Evolutionary conservation across 2,329 filamentous ascomycete species (phyloP).

Genomic region (Fusarium aywerte): DNA sequence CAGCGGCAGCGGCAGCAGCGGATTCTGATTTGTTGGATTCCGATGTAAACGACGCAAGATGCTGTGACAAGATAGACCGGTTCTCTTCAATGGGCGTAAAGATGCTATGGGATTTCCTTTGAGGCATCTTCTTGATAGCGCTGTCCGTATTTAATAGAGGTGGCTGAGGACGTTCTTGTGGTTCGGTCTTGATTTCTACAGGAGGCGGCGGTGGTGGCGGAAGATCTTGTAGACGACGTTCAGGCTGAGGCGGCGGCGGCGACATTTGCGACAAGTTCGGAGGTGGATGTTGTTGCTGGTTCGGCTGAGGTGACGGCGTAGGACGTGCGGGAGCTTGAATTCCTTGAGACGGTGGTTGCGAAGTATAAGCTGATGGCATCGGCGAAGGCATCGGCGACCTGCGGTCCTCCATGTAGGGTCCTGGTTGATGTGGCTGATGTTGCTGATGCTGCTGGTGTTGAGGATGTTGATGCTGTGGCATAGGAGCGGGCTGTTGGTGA

Average conservation of each 20-base stretch:
- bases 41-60: constrained; percentile 75
- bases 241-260: constrained; percentile 62
- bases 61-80: constrained; percentile 86
- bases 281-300: constrained; percentile 63
- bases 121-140: constrained; percentile 71
- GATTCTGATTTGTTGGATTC: constrained; percentile 58
- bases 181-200: constrained; percentile 61
- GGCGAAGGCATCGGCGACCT: constrained; percentile 66
- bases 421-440: constrained; percentile 44
- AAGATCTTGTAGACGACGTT: constrained; percentile 60
- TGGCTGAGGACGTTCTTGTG: constrained; percentile 58
- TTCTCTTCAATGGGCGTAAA: constrained; percentile 98
- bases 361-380: constrained; percentile 74
- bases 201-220: constrained; percentile 64
- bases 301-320: constrained; percentile 69
- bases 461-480: constrained; percentile 59
- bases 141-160: constrained; percentile 62
- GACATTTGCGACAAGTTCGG: constrained; percentile 62
- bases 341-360: constrained; percentile 65
- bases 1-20: constrained; percentile 43
- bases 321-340: constrained; percentile 59
- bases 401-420: constrained; percentile 76
- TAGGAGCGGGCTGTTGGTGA: constrained; percentile 31
- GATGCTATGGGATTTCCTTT: constrained; percentile 88
- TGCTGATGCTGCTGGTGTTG: background rate